Evolutionary conservation across 192 early-diverging fungal genomes (phyloP), one percentile per base, ranked within the genome.

Genomic region (Linnemannia exigua): DNA sequence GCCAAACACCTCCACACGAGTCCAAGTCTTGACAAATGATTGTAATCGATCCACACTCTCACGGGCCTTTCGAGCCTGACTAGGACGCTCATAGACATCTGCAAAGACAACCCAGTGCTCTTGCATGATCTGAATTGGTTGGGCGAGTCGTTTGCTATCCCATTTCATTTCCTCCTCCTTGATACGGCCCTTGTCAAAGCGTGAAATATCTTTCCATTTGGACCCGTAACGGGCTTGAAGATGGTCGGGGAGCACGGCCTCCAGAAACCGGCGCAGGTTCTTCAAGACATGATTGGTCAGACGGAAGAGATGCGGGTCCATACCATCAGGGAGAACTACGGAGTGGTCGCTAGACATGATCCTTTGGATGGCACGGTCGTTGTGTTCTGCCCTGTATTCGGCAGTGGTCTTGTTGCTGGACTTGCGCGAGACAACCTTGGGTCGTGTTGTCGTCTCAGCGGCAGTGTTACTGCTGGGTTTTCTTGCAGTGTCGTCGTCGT

Each of bases 1-100:
- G 9, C 84, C 84, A 77, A 77, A 86, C 0, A 75, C 80, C 63
- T 86, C 78, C 2, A 86, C 84, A 19, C 84, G 73, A 22, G 74
- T 73, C 84, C 84, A 86, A 7, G 22, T 48, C 75, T 86, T 86
- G 70, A 80, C 51, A 80, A 86, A 86, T 11, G 36, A 33, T 19
- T 80, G 84, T 14, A 86, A 5, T 2, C 44, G 38, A 31, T 76
- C 48, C 52, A 86, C 25, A 33, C 67, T 78, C 3, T 33, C 19
- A 0, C 52, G 28, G 1, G 75, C 73, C 16, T 38, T 36, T 2
- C 72, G 38, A 38, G 74, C 74, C 58, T 41, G 54, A n/a, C 35
- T 41, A 0, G 52, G 25, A 0, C 47, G 22, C 0, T 70, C 69
- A 38, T 77, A 86, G 0, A 69, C 66, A 73, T 72, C 54, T 12